Conservation (phyloP, 2,329 filamentous ascomycete species). For the Clarireedia paspali region DNA sequence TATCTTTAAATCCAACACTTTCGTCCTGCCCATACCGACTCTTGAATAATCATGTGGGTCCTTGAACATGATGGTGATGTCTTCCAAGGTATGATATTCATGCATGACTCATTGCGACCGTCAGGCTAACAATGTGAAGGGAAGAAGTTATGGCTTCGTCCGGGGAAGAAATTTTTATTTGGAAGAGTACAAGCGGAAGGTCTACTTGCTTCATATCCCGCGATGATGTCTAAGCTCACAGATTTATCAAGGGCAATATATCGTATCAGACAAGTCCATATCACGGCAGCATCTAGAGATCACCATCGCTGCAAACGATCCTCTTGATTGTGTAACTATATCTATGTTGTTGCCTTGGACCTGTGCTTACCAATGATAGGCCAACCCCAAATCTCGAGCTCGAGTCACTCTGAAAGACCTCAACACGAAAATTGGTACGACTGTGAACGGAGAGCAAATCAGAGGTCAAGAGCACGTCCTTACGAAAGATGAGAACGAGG, state of each 20-base stretch:
- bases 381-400: conserved; percentile 41
- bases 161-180: conserved; percentile 78
- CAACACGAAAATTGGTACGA: conserved; percentile 77
- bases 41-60: not conserved
- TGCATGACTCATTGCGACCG: not conserved
- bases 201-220: conserved; percentile 21
- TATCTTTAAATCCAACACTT: not conserved
- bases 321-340: conserved; percentile 56
- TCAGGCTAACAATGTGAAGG: conserved; percentile 34
- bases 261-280: conserved; percentile 72
- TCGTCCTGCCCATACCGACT: not conserved
- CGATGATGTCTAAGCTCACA: conserved; percentile 25
- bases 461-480: conserved; percentile 50
- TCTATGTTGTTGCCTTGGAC: conserved; percentile 1
- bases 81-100: not conserved
- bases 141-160: conserved; percentile 74
- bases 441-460: conserved; percentile 65
- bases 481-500: conserved; percentile 49
- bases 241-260: conserved; percentile 48
- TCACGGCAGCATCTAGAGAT: conserved; percentile 85
- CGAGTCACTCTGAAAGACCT: conserved; percentile 68
- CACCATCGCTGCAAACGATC: conserved; percentile 55
- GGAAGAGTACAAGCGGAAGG: conserved; percentile 67
- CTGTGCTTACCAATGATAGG: conserved; percentile 5
- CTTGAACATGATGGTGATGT: not conserved